Percentiles rank a stretch among this genome's conserved stretches.
Conservation (phyloP, 768 basidiomycete genomes). For the Tylopilus rubrobrunneus region DNA sequence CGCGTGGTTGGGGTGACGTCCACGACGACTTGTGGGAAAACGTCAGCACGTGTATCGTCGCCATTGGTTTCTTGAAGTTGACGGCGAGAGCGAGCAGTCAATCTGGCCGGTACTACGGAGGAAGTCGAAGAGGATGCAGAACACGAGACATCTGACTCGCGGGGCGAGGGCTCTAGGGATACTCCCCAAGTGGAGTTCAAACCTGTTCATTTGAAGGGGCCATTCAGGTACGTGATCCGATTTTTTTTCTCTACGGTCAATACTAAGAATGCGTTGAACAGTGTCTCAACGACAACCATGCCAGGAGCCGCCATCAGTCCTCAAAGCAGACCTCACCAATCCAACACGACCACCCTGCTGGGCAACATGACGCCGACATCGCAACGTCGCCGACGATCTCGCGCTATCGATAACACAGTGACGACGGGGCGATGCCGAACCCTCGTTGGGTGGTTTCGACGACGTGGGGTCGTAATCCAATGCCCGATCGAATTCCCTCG, state of each 20-base stretch:
- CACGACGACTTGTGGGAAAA: no score
- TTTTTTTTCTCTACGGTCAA: neutral
- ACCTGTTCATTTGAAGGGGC: slow-evolving; percentile 91
- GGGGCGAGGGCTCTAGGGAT: slow-evolving; percentile 45
- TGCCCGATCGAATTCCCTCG: no score
- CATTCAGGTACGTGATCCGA: slow-evolving; percentile 71
- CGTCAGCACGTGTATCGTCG: no score
- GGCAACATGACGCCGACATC: no score
- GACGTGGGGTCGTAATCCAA: no score
- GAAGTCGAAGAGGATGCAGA: slow-evolving; percentile 49
- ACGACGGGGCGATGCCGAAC: no score
- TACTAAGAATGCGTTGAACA: slow-evolving; percentile 26
- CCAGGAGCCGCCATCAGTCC: slow-evolving; percentile 73
- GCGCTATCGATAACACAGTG: no score
- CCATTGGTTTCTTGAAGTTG: no score
- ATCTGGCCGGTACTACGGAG: slow-evolving; percentile 49
- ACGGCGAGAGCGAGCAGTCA: slow-evolving; percentile 24
- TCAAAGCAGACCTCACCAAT: slow-evolving; percentile 86
- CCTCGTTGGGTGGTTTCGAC: no score
- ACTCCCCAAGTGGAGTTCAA: slow-evolving; percentile 67
- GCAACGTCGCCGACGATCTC: no score
- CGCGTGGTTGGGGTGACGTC: no score
- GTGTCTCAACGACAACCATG: slow-evolving; percentile 93
- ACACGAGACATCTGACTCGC: slow-evolving; percentile 30
- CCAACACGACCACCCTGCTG: no score